Evolutionary conservation across 805 yeast species (phyloP).

Genomic region (Candida koratica): DNA sequence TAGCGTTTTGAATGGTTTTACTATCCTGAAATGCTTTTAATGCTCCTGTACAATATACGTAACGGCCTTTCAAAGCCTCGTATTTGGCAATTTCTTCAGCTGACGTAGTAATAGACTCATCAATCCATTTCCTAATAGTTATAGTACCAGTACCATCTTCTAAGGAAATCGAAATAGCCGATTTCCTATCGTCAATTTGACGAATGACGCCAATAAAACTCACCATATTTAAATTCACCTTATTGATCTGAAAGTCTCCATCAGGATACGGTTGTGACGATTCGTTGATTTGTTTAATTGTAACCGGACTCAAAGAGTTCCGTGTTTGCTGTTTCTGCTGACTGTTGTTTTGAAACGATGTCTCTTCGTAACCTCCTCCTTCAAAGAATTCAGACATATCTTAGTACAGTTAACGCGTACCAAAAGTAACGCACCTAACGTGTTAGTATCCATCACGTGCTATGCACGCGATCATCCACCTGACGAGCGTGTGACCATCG

Average conservation of each 20-base stretch:
- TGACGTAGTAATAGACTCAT: constrained; percentile 28
- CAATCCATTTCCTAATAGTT: constrained; percentile 61
- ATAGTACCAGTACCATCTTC: constrained; percentile 74
- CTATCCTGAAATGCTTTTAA: constrained; percentile 57
- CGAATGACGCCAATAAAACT: constrained; percentile 69
- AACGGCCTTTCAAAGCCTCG: constrained; percentile 45
- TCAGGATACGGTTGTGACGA: constrained; percentile 61
- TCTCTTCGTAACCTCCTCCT: constrained; percentile 10
- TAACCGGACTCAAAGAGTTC: constrained; percentile 52
- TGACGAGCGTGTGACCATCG: no score
- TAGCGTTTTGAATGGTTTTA: constrained; percentile 61
- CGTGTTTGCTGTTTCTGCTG: constrained; percentile 28
- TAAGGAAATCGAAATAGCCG: constrained; percentile 53
- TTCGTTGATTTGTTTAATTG: constrained; percentile 67
- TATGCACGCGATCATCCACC: no score
- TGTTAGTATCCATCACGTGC: no score
- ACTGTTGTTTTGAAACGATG: constrained; percentile 15
- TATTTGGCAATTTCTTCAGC: constrained; percentile 30
- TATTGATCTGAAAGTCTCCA: constrained; percentile 58
- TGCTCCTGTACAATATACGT: constrained; percentile 52
- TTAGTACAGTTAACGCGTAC: no score
- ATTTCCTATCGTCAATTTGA: constrained; percentile 54
- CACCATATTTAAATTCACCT: constrained; percentile 59
- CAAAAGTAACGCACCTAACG: no score
- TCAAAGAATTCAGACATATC: constrained; percentile 7